phyloP scores from a whole-genome alignment of 1,284 basidiomycete genomes.

The Ceratobasidium sp. region DNA sequence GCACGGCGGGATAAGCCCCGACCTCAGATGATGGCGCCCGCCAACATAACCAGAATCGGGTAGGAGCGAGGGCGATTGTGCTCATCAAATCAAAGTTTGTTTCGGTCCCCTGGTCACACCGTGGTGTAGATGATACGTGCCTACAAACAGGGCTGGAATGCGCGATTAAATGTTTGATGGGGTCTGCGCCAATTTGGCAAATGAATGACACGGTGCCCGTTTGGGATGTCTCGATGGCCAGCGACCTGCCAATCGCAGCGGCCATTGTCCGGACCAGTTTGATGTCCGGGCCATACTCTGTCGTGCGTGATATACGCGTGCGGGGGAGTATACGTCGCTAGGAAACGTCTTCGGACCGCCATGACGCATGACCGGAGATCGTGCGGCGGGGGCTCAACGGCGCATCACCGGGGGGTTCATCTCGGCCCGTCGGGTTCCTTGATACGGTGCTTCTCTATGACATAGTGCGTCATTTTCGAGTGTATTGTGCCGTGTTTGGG shows the following conservation, averaged over 20 bases:
- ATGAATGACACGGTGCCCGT: conserved; percentile 6
- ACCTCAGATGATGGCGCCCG: conserved; percentile 35
- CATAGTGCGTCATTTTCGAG: conserved; percentile 21
- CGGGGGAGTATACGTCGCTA: neutral
- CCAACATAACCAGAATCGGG: neutral
- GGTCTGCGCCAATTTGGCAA: conserved; percentile 5
- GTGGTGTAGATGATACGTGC: conserved; percentile 3
- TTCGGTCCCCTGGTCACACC: conserved; percentile 3
- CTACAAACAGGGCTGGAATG: neutral
- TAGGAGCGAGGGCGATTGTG: neutral
- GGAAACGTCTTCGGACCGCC: neutral
- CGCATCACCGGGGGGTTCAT: conserved; percentile 14
- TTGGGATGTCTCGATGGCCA: conserved; percentile 4
- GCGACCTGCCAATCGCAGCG: neutral
- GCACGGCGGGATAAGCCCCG: conserved; percentile 30
- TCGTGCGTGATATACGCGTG: conserved; percentile 21
- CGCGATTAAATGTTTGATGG: conserved; percentile 26
- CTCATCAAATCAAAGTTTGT: neutral
- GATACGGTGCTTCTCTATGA: conserved; percentile 3
- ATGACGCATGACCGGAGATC: conserved; percentile 31
- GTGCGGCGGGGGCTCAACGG: conserved; percentile 36
- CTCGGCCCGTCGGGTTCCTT: conserved; percentile 26
- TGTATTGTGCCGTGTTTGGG: neutral
- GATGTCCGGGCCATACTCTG: conserved; percentile 4
- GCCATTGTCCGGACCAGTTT: conserved; percentile 6